Evolutionary conservation across 352 stramenopile genomes (phyloP), one percentile per base, ranked within the genome.

Genomic region (Globisporangium heterothallicum): DNA sequence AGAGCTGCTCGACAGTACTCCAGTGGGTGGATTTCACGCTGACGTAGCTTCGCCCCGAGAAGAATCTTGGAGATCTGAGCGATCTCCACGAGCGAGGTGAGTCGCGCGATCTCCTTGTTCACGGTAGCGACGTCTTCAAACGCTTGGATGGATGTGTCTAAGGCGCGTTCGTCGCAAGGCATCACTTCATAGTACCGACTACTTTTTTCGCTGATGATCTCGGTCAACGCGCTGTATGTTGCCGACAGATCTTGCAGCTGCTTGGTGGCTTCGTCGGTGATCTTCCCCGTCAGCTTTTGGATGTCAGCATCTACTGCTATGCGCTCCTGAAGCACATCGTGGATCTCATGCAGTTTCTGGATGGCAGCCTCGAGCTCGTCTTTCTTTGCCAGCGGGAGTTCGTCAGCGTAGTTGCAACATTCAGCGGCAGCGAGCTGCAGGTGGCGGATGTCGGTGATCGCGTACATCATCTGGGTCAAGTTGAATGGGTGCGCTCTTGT

Each of bases 111-210:
- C 52, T 92, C 80, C 5, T 56, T 59, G 34, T 92, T 83, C 18
- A 92, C 80, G 22, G 78, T 67, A 22, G 48, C 42, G 2, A 83
- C 49, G 6, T 55, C 63, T 51, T 86, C 70, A 26, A 92, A 92
- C 6, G 69, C 74, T 24, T 73, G 66, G 46, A 92, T 87, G 21
- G 75, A 67, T 12, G 65, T 59, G 1, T 65, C 73, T 21, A 84
- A 75, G 30, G 58, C 64, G 19, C 86, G 68, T 61, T 92, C 80
- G 50, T 84, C 72, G 26, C 72, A 84, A 19, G 80, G 80, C 69
- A 92, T 88, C 9, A 88, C 61, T 53, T 92, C 80, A 51, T 87
- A 89, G 56, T 92, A 92, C n/a, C 80, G 73, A 40, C 75, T 88
- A 42, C 73, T 86, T 50, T 70, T 73, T 36, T 88, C 78, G 38